Evolutionary conservation across 495 filamentous ascomycete genomes (phyloP), one percentile per base, ranked within the genome.

Genomic region (Penicillium atrosanguineum): DNA sequence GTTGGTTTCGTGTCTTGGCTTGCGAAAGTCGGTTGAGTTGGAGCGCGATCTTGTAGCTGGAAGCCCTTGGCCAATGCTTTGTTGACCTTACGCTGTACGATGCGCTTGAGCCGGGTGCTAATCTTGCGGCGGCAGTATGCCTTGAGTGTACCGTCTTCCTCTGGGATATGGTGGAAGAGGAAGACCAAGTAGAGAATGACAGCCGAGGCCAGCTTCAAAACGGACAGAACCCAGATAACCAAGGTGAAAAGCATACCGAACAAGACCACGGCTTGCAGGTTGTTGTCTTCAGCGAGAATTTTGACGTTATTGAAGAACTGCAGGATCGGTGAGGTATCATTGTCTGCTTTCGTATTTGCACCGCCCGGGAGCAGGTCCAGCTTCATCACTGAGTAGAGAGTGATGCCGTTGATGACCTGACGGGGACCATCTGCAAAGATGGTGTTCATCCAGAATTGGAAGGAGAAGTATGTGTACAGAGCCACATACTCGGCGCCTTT

Each of bases 391-490:
- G 90, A 87, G 61, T 88, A 92, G 6, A 98, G 77, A 0, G 91
- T 95, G 53, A 97, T 71, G 16, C 83, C 89, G 64, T 98, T 98
- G 66, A 97, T 77, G 49, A 85, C 87, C 62, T 95, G 89, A 53
- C 94, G 87, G 14, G 94, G 94, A 1, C 91, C 93, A 71, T 95
- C 88, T 40, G 91, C 94, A 57, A 97, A 79, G 46, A 96, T 72
- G 26, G 91, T 84, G 44, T 90, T 87, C 65, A 96, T 80, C 86
- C 94, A 96, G 46, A 88, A 86, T 74, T 97, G 87, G 67, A 97
- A 97, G 16, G 87, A 87, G 69, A 97, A 98, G 63, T 96, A 96
- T 28, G 90, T 87, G 63, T 96, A 96, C 3, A 98, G 78, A 11
- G 92, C 94, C 38, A 95, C 78, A 66, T 95, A 96, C 67, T 97